Percentiles rank a stretch among this genome's conserved stretches.
phyloP scores from a whole-genome alignment of 2,329 filamentous ascomycete species.

The Emergomyces orientalis region DNA sequence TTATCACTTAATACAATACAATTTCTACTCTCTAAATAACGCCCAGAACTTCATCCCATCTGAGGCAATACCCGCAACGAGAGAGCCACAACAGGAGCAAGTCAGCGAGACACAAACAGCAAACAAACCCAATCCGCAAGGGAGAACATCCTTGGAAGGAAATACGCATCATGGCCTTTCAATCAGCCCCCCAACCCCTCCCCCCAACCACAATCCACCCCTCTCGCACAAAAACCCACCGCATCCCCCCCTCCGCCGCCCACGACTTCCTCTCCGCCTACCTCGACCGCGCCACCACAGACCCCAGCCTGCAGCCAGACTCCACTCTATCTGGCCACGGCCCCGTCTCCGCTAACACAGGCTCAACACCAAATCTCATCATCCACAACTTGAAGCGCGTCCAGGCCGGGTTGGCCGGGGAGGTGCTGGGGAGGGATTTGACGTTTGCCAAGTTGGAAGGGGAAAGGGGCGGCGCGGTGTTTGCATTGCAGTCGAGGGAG shows the following conservation, averaged over 20 bases:
- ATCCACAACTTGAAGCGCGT: slow-evolving; percentile 39
- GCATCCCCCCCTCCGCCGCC: slow-evolving; percentile 32
- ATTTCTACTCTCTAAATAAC: neutral
- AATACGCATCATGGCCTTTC: slow-evolving; percentile 26
- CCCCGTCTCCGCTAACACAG: slow-evolving; percentile 34
- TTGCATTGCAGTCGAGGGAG: slow-evolving; percentile 7
- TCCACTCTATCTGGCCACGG: slow-evolving; percentile 37
- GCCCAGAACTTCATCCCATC: neutral
- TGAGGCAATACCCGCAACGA: neutral
- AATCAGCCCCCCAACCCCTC: slow-evolving; percentile 28
- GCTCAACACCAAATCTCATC: slow-evolving; percentile 34
- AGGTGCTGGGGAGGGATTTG: slow-evolving; percentile 35
- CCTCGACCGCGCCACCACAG: slow-evolving; percentile 33
- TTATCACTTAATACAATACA: neutral
- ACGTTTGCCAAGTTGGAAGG: slow-evolving; percentile 25
- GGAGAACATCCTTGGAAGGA: neutral
- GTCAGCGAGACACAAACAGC: neutral
- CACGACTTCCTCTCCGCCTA: slow-evolving; percentile 37
- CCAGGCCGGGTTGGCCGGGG: slow-evolving; percentile 35
- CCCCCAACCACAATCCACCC: slow-evolving; percentile 31
- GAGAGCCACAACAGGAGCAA: neutral
- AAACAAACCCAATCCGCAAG: neutral
- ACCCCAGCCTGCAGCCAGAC: slow-evolving; percentile 37
- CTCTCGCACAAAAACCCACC: slow-evolving; percentile 16
- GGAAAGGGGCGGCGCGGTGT: slow-evolving; percentile 8